A percentile compares a stretch with the other conserved stretches of the same genome.
These are phyloP conservation scores for Coprinellus aureogranulatus DNA, from an alignment of 768 basidiomycete genomes.

Conservation along the genomic window DNA sequence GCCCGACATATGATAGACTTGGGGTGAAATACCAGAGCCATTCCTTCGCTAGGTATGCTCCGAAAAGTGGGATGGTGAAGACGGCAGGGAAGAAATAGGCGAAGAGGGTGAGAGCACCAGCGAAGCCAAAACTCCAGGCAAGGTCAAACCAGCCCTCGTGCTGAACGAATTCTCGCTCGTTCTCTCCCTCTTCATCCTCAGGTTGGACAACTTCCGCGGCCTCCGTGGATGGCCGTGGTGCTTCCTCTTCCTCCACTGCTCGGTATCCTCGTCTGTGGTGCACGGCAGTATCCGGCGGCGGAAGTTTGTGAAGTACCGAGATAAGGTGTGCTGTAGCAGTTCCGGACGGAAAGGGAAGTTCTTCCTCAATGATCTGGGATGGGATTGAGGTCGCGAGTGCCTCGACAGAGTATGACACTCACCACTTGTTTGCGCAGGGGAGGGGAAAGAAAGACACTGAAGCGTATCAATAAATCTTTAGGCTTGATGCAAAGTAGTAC, in stretches of 20 bases:
- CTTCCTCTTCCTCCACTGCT: constrained; percentile 35
- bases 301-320: constrained; percentile 79
- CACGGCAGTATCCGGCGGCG: constrained; percentile 60
- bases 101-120: constrained; percentile 70
- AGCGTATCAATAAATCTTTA: constrained; percentile 3
- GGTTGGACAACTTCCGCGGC: constrained; percentile 9
- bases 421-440: constrained; percentile 95
- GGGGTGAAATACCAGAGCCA: constrained; percentile 97
- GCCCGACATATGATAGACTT: constrained; percentile 87
- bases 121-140: constrained; percentile 73
- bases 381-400: neutral
- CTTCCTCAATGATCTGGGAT: constrained; percentile 84
- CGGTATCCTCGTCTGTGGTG: constrained; percentile 59
- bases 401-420: constrained; percentile 22
- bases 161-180: constrained; percentile 50
- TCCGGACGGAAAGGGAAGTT: constrained; percentile 91
- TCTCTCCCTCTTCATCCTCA: constrained; percentile 25
- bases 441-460: constrained; percentile 90
- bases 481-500: neutral
- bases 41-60: constrained; percentile 73
- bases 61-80: constrained; percentile 85
- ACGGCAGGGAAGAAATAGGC: constrained; percentile 89
- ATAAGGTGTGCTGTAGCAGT: constrained; percentile 96
- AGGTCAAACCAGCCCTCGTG: constrained; percentile 77
- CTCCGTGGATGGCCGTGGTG: constrained; percentile 16